Evolutionary conservation across 179 eudicot genomes (phyloP).

Genomic region (Silene noctiflora): DNA sequence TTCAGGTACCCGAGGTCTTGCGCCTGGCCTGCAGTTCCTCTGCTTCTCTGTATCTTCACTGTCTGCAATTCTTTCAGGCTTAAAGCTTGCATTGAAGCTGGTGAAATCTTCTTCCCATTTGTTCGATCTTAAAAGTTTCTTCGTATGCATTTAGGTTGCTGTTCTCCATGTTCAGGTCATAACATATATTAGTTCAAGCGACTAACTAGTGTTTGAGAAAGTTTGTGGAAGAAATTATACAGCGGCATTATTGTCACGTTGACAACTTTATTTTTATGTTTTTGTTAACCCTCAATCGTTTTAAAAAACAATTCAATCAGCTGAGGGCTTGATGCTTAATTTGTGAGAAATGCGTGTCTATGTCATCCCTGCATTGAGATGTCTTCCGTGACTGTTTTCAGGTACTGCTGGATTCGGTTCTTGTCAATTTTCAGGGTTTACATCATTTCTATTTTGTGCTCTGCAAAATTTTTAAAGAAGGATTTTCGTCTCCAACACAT

Average conservation of each 20-base stretch:
- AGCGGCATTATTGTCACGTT: not conserved
- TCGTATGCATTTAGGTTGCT: not conserved
- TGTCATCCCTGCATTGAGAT: conserved; percentile 17
- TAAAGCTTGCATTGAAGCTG: conserved; percentile 81
- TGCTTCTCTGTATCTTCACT: conserved; percentile 64
- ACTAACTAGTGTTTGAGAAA: not conserved
- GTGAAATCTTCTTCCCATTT: conserved; percentile 37
- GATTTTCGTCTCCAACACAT: conserved; percentile 33
- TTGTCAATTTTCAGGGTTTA: conserved; percentile 59
- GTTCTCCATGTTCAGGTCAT: conserved; percentile 2
- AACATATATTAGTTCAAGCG: not conserved
- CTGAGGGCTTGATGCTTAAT: conserved; percentile 2
- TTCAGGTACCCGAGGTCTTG: conserved; percentile 69
- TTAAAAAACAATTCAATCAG: conserved; percentile 9
- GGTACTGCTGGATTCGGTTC: conserved; percentile 75
- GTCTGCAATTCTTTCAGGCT: conserved; percentile 55
- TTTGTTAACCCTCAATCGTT: not conserved
- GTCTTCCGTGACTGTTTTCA: conserved; percentile 31
- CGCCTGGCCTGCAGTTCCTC: conserved; percentile 83
- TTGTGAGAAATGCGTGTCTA: not conserved
- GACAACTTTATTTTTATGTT: not conserved
- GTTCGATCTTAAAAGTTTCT: conserved; percentile 3
- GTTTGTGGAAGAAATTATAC: conserved; percentile 3
- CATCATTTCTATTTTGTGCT: conserved; percentile 95
- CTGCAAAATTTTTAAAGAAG: conserved; percentile 84